phyloP scores from a whole-genome alignment of 202 grass and related monocot genomes.

The Setaria viridis region DNA sequence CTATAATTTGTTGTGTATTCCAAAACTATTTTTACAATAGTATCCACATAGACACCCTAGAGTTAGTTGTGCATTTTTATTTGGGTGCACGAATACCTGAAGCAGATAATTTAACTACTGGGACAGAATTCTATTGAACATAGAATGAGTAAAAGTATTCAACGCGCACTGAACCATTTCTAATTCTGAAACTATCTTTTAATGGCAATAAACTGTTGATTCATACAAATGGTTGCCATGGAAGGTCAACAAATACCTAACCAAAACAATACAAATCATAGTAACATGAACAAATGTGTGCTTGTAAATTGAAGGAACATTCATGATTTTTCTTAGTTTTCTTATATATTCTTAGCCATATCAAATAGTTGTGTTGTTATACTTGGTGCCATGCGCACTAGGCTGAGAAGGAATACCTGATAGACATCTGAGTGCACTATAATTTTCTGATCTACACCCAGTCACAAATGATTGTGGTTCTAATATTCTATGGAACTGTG shows the following conservation, averaged over 20 bases:
- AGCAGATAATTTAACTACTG: conserved; percentile 19
- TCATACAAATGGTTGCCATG: conserved; percentile 18
- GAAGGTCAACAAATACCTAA: conserved; percentile 17
- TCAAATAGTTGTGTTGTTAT: conserved; percentile 8
- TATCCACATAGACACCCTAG: neutral
- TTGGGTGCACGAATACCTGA: conserved; percentile 25
- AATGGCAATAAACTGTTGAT: neutral
- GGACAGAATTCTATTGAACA: conserved; percentile 26
- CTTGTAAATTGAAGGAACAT: conserved; percentile 3
- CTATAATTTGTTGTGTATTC: neutral
- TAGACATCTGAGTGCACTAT: neutral
- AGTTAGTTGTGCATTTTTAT: conserved; percentile 28
- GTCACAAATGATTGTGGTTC: neutral
- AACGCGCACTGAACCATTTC: conserved; percentile 32
- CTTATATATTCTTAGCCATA: neutral
- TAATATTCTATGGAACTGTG: neutral
- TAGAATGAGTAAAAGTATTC: conserved; percentile 12
- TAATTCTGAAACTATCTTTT: conserved; percentile 3
- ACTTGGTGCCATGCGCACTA: conserved; percentile 12
- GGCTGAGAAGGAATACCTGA: conserved; percentile 27
- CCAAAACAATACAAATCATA: conserved; percentile 15
- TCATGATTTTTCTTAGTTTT: neutral
- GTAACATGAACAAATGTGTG: conserved; percentile 4
- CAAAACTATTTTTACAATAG: conserved; percentile 28
- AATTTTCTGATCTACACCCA: neutral